Base-by-base conservation (phyloP, 2,329 filamentous ascomycete genomes). In the Diaporthe eres region DNA sequence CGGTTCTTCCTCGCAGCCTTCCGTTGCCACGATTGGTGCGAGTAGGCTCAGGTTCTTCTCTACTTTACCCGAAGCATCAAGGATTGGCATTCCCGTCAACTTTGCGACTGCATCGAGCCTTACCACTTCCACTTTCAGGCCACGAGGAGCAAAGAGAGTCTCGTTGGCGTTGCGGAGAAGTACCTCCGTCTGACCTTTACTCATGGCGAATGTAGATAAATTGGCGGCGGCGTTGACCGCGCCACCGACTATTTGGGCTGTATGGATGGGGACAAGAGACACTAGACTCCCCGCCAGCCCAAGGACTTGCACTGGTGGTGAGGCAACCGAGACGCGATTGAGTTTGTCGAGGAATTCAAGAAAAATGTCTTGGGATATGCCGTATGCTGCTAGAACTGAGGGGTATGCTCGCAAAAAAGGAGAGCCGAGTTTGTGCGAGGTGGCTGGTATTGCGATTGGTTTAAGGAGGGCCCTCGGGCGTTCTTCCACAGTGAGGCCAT, bases 351-450 rank as follows among this genome's bases (percentile, higher is more conserved):
- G 49, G 31, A 80, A 80, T 37, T 53, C 65, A 42, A 78, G 74
- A 34, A 80, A 80, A 22, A 22, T 57, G 2, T 75, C 68, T 4
- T 74, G 77, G 15, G 74, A 39, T n/a, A 80, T 75, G 39, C 74
- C 74, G 57, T 74, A 74, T 4, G 28, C 17, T 22, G 58, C 49
- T 17, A 80, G 79, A 22, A 28, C 70, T 3, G 76, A 63, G 0
- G 79, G 76, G 44, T 79, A 80, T 10, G 79, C 77, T 25, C 79
- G 65, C 15, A 80, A 67, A 53, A 78, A 80, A 7, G 79, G 79
- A 0, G 77, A 78, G 22, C 79, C 79, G 4, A 78, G 67, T 25
- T 67, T 67, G 22, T 72, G n/a, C n/a, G 67, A 68, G 34, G 77
- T 77, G 8, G 79, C 76, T 31, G 78, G 79, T 37, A 80, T 78